These are phyloP conservation scores for Ensete ventricosum DNA, from an alignment of 176 grass and related monocot species.

Conservation along the genomic window DNA sequence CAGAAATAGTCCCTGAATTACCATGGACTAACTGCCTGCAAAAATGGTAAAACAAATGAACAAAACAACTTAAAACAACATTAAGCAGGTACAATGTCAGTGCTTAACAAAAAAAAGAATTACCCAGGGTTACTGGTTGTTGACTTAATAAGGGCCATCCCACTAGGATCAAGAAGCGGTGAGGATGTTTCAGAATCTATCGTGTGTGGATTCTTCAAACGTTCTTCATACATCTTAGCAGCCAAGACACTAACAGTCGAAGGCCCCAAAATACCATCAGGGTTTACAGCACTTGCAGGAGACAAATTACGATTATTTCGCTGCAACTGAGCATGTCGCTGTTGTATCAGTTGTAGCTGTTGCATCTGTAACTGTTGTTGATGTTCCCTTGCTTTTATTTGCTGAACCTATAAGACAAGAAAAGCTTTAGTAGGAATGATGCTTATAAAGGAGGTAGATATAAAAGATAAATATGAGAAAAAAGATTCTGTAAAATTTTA, in stretches of 20 bases:
- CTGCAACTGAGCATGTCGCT: conserved; percentile 3
- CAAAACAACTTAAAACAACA: too few species aligned
- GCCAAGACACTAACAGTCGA: conserved; percentile 2
- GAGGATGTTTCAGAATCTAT: conserved; percentile 3
- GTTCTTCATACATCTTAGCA: conserved; percentile 7
- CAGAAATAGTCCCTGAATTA: conserved; percentile 68
- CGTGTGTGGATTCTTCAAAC: neutral
- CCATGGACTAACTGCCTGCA: conserved; percentile 68
- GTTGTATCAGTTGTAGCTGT: conserved; percentile 1
- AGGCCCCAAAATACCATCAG: neutral
- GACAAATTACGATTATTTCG: neutral
- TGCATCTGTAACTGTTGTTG: conserved; percentile 6
- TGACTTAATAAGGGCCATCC: conserved; percentile 4
- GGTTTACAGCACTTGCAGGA: neutral
- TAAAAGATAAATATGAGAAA: too few species aligned
- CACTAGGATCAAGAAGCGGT: neutral
- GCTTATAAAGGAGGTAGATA: too few species aligned
- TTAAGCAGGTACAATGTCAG: too few species aligned
- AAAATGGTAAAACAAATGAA: neutral
- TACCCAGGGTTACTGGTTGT: neutral
- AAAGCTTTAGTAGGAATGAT: too few species aligned
- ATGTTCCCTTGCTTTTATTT: conserved; percentile 2
- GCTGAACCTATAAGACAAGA: neutral
- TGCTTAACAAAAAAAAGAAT: too few species aligned
- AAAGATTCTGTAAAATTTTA: neutral